Evolutionary conservation across 805 yeast species (phyloP).

Genomic region (Schizosaccharomyces octosporus): DNA sequence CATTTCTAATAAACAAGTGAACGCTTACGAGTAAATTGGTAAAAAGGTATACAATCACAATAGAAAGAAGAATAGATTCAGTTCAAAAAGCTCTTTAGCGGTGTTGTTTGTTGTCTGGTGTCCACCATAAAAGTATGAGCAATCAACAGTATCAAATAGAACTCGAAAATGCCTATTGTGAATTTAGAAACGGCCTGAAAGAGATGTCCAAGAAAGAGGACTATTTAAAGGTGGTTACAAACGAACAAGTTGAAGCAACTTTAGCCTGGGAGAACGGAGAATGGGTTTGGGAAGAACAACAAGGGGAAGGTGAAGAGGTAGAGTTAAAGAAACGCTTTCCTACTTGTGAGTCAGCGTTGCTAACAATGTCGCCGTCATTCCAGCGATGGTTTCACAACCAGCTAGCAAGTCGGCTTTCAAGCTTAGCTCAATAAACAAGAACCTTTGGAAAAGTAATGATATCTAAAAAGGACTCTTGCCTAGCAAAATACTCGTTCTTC

Average conservation of each 20-base stretch:
- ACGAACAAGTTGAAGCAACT: neutral
- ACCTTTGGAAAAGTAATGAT: neutral
- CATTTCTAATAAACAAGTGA: too few species aligned
- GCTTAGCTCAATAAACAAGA: neutral
- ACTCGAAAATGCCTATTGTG: too few species aligned
- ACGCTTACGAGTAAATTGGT: too few species aligned
- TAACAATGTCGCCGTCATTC: neutral
- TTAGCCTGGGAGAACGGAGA: neutral
- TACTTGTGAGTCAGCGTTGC: neutral
- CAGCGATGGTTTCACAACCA: neutral
- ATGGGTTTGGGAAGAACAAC: neutral
- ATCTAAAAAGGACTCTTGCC: neutral
- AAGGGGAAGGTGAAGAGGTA: neutral
- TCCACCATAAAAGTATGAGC: too few species aligned
- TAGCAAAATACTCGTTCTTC: neutral
- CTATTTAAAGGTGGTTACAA: neutral
- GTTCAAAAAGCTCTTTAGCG: too few species aligned
- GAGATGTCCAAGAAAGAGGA: neutral
- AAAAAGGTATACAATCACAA: too few species aligned
- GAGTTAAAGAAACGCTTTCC: neutral
- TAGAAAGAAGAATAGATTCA: too few species aligned
- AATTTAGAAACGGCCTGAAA: too few species aligned
- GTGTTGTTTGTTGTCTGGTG: too few species aligned
- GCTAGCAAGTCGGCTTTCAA: neutral
- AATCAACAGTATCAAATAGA: too few species aligned